Evolutionary conservation across 805 yeast species (phyloP), one percentile per base, ranked within the genome.

Genomic region (Candida sphagnicola): DNA sequence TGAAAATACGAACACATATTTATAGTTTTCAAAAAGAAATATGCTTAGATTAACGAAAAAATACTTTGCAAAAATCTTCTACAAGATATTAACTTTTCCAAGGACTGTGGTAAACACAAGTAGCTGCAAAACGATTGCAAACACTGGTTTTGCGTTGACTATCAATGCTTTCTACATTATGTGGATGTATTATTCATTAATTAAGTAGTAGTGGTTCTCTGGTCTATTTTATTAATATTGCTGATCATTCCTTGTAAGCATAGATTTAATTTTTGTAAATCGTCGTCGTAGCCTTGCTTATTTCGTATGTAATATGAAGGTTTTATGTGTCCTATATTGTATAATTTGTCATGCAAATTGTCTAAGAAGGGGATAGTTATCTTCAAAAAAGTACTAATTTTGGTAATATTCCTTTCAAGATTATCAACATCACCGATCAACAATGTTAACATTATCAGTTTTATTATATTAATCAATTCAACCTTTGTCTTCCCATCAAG

Each of bases 391-490:
- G 47, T 47, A 3, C 65, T 65, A 30, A 57, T 50, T 38, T 55
- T 55, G 19, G 49, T 50, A 4, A 60, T 41, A 30, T 56, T 54
- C 4, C 35, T 31, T 11, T 65, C 63, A 5, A 64, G 47, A 31
- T 54, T 49, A 17, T 46, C 40, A 33, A 52, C 56, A 39, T 59
- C 58, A 19, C 64, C 51, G 14, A 65, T 54, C 26, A 62, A 51
- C 28, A 68, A 46, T 28, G 61, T 53, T 12, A 63, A 53, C 62
- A 67, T 55, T 10, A 65, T 37, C 41, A 57, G 56, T 35, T 67
- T 67, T 42, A 66, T 46, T 21, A 59, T 30, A 41, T 60, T 62
- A 18, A 54, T 44, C 50, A 61, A 46, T 44, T 64, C 63, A 8
- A 45, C 43, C 36, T 46, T 52, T 17, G 56, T 41, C 35, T 65